Percentiles rank a stretch among this genome's conserved stretches.
Conservation (phyloP, 345 rosid genomes). For the Anacardium occidentale region DNA sequence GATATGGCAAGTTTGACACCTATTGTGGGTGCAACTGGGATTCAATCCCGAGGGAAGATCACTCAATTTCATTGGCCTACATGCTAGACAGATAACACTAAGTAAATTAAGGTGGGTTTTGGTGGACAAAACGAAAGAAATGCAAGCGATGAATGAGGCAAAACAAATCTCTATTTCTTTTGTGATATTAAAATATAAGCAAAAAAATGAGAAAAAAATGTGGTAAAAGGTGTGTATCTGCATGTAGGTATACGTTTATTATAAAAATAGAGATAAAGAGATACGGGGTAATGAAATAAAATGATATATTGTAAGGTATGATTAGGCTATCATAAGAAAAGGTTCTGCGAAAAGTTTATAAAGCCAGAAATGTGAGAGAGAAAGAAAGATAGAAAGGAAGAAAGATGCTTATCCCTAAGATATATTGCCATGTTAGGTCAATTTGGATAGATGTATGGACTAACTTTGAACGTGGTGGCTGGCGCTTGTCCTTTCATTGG, state of each 20-base stretch:
- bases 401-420: slow-evolving; percentile 8
- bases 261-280: neutral
- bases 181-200: neutral
- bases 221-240: neutral
- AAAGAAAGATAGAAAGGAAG: neutral
- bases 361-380: neutral
- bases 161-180: neutral
- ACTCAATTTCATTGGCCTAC: slow-evolving; percentile 18
- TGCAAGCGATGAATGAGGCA: neutral
- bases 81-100: too few species aligned
- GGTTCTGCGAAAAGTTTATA: slow-evolving; percentile 5
- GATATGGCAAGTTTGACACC: slow-evolving; percentile 33
- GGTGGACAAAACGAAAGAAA: neutral
- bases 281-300: neutral
- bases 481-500: slow-evolving; percentile 18
- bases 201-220: neutral
- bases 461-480: slow-evolving; percentile 19
- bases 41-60: slow-evolving; percentile 46
- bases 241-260: too few species aligned
- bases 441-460: neutral
- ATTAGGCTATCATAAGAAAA: slow-evolving; percentile 26
- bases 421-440: slow-evolving; percentile 7
- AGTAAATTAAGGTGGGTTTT: neutral
- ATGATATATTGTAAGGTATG: slow-evolving; percentile 11
- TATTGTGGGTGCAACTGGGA: slow-evolving; percentile 42